A percentile compares a stretch with the other conserved stretches of the same genome.
Conservation (phyloP, 2,329 filamentous ascomycete genomes). For the Aureobasidium sp. region DNA sequence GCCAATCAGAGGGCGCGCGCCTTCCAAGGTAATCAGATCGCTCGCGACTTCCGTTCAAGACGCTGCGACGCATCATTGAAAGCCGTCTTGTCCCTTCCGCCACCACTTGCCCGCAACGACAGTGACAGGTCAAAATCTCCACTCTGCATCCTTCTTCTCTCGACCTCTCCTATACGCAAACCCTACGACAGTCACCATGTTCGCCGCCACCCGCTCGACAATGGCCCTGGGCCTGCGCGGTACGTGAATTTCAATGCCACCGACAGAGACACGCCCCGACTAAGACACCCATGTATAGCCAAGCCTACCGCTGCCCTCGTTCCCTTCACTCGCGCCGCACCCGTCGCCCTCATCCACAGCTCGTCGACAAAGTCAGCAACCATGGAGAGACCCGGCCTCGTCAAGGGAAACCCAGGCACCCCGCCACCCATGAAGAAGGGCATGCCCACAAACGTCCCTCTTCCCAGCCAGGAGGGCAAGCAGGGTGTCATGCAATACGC, state of each 20-base stretch:
- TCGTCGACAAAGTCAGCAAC: conserved; percentile 56
- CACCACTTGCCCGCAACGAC: conserved; percentile 9
- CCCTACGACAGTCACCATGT: conserved; percentile 30
- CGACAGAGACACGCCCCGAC: background rate
- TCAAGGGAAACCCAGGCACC: conserved; percentile 45
- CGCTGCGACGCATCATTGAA: conserved; percentile 10
- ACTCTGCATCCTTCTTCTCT: background rate
- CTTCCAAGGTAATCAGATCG: background rate
- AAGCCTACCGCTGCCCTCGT: conserved; percentile 56
- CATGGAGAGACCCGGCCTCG: conserved; percentile 42
- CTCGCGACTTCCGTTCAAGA: background rate
- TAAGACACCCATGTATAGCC: conserved; percentile 36
- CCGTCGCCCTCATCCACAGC: conserved; percentile 55
- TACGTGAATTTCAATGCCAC: conserved; percentile 24
- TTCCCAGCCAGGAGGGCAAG: conserved; percentile 69
- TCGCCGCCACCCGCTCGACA: conserved; percentile 42
- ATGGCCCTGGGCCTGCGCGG: conserved; percentile 48
- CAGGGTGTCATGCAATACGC: conserved; percentile 79
- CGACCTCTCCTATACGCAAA: conserved; percentile 1
- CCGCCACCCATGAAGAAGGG: conserved; percentile 41
- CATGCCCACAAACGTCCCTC: conserved; percentile 59
- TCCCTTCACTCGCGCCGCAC: conserved; percentile 49
- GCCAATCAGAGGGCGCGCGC: background rate
- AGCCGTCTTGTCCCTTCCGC: background rate
- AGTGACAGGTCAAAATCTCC: background rate